These are phyloP conservation scores for Shiraia sp. DNA, from an alignment of 2,329 filamentous ascomycete genomes.

Conservation along the genomic window DNA sequence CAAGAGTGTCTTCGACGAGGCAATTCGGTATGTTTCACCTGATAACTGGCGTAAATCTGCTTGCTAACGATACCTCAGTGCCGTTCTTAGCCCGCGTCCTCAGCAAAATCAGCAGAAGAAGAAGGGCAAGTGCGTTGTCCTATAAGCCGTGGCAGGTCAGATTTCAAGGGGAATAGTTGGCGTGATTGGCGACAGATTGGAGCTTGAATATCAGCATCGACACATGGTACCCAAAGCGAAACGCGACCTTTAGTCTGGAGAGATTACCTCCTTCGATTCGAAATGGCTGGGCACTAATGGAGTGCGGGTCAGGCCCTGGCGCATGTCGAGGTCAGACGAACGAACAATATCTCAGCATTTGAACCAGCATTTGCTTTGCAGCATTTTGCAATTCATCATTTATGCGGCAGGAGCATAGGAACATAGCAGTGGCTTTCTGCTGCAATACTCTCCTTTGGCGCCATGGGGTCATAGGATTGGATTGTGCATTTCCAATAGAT, in stretches of 20 bases:
- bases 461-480: conserved; percentile 25
- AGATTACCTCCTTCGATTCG: conserved; percentile 9
- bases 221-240: conserved; percentile 4
- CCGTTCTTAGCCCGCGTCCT: conserved; percentile 48
- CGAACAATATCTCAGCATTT: conserved; percentile 17
- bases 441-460: conserved; percentile 37
- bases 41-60: background rate
- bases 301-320: conserved; percentile 1
- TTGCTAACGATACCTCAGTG: conserved; percentile 35
- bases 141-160: conserved; percentile 20
- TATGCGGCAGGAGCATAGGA: conserved; percentile 18
- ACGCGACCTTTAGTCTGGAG: conserved; percentile 3
- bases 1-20: conserved; percentile 98
- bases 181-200: conserved; percentile 20
- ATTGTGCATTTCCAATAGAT: conserved; percentile 36
- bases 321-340: conserved; percentile 2
- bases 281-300: conserved; percentile 7
- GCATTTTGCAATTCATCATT: conserved; percentile 16
- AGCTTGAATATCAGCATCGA: conserved; percentile 29
- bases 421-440: conserved; percentile 23
- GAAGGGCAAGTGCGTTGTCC: conserved; percentile 32
- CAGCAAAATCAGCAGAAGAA: conserved; percentile 29
- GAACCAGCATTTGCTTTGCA: conserved; percentile 22
- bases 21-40: conserved; percentile 75
- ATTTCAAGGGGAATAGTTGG: conserved; percentile 18